These are phyloP conservation scores for Spencermartinsiella europaea DNA, from an alignment of 805 yeast species.

Conservation along the genomic window DNA sequence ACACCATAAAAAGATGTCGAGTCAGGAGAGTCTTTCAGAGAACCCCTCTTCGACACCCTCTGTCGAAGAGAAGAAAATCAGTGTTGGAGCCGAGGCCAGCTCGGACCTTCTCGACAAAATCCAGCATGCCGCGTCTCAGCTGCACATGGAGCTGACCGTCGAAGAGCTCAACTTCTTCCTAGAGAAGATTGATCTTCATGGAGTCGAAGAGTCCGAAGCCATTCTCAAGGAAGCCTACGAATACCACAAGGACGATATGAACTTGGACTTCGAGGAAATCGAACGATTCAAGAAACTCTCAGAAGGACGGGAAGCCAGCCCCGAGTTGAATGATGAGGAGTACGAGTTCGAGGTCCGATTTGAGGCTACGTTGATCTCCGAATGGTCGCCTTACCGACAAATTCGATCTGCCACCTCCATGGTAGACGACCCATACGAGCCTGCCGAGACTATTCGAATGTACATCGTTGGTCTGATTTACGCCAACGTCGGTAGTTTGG, in stretches of 20 bases:
- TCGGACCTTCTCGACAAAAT: slow-evolving; percentile 1
- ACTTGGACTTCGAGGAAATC: slow-evolving; percentile 37
- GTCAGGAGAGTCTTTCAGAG: no score
- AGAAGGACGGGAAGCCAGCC: slow-evolving; percentile 26
- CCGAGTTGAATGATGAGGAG: no score
- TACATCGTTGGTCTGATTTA: slow-evolving; percentile 36
- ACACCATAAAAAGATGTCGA: no score
- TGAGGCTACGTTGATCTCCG: slow-evolving; percentile 36
- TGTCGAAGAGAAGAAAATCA: no score
- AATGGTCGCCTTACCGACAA: slow-evolving; percentile 51
- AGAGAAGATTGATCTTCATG: background rate
- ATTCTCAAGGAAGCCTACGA: slow-evolving; percentile 34
- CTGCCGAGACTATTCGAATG: slow-evolving; percentile 46
- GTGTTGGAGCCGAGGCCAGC: background rate
- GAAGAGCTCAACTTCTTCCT: slow-evolving; percentile 5
- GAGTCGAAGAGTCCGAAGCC: background rate
- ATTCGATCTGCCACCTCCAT: slow-evolving; percentile 51
- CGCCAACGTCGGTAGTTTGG: slow-evolving; percentile 48
- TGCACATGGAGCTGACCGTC: slow-evolving; percentile 2
- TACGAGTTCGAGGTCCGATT: slow-evolving; percentile 32
- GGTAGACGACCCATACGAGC: slow-evolving; percentile 41
- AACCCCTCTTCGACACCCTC: no score
- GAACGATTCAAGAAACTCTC: slow-evolving; percentile 30
- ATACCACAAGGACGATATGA: slow-evolving; percentile 44
- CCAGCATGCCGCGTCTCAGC: slow-evolving; percentile 4